Evolutionary conservation across 371 early-diverging fungal species (phyloP), one percentile per base, ranked within the genome.

Genomic region (Chytridium lagenaria): DNA sequence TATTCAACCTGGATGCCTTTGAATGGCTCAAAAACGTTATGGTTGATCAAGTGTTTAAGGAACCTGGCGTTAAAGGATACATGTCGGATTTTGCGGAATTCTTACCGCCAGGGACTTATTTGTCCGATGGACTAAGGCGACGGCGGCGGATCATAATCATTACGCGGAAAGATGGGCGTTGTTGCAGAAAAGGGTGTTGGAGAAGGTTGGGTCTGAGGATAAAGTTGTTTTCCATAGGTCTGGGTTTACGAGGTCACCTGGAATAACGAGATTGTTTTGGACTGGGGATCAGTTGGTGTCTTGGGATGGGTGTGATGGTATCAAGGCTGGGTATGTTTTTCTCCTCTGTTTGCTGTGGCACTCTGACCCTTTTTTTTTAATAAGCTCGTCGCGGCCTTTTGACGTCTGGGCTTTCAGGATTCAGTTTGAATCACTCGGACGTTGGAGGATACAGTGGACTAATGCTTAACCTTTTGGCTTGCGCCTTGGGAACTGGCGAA

Each of bases 221-320:
- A 69, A 69, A 50, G 23, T 69, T 28, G 30, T 69, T 7, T 69
- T 69, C 59, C 69, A 69, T 39, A 55, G 69, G 23, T 69, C 69
- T 23, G 69, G 69, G 5, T 69, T 57, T 30, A 69, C 69, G 19
- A 55, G 50, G 22, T 38, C 39, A 3, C 69, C 69, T 28, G 69
- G 69, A 1, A 36, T 44, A 33, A 68, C 68, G 22, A 34, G 52
- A 7, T 26, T 23, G 3, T 68, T 84, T 52, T 83, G 84, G 80
- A 75, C 84, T 30, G 85, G 85, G 2, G 83, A 83, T 49, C 76
- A 80, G 76, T 80, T 69, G 85, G 86, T n/a, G 73, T 84, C 51
- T 81, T 70, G 81, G 84, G 19, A 84, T 85, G 73, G 71, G 72
- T 65, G 30, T 59, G 69, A 57, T 59, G 50, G 34, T 15, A 50